phyloP scores from a whole-genome alignment of 768 basidiomycete genomes.

The Auriscalpium vulgare region DNA sequence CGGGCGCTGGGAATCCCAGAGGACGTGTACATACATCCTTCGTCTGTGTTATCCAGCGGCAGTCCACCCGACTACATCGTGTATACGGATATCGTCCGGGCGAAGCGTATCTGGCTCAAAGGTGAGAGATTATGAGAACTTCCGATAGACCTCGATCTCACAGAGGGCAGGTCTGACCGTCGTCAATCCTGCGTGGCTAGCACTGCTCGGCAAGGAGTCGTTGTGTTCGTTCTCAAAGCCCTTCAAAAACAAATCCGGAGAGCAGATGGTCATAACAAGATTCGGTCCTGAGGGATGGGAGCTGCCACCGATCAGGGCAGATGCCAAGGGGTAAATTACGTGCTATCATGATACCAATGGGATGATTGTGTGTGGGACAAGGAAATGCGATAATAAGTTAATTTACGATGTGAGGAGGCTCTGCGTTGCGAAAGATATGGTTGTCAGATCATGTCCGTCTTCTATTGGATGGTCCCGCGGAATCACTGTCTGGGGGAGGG shows the following conservation, averaged over 20 bases:
- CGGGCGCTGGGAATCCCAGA: slow-evolving; percentile 70
- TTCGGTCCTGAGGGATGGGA: slow-evolving; percentile 88
- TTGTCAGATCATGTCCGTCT: no score
- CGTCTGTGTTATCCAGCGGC: slow-evolving; percentile 61
- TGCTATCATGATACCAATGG: neutral
- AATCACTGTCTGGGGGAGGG: no score
- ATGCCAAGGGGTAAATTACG: neutral
- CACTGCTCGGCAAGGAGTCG: slow-evolving; percentile 65
- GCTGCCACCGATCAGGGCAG: slow-evolving; percentile 54
- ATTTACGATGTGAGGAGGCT: no score
- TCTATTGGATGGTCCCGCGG: no score
- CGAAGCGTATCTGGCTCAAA: slow-evolving; percentile 71
- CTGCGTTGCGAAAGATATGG: no score
- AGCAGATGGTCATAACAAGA: slow-evolving; percentile 68
- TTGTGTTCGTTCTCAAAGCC: slow-evolving; percentile 90
- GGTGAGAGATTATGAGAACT: slow-evolving; percentile 33
- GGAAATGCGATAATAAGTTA: no score
- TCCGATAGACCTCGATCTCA: neutral
- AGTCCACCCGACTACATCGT: slow-evolving; percentile 83
- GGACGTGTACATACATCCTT: slow-evolving; percentile 90
- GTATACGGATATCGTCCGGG: slow-evolving; percentile 75
- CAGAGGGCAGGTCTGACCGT: slow-evolving; percentile 58
- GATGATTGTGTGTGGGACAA: no score
- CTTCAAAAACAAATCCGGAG: slow-evolving; percentile 55
- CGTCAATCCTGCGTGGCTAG: slow-evolving; percentile 84